These are phyloP conservation scores for Rhizoclosmatium globosum DNA, from an alignment of 192 early-diverging fungal species.

Conservation along the genomic window DNA sequence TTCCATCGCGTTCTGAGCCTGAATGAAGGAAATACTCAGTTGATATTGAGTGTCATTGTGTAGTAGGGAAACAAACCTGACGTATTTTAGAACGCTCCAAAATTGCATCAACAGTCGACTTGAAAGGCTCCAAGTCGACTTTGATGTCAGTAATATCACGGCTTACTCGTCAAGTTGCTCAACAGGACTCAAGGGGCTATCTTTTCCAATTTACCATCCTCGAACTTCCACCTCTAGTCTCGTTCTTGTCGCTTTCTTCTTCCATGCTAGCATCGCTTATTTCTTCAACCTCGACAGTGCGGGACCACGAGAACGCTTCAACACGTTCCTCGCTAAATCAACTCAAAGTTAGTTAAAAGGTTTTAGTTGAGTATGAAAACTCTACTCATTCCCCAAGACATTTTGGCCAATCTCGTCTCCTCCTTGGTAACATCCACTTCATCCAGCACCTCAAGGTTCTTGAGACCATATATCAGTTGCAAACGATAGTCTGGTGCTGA, in stretches of 20 bases:
- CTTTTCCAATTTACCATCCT: not conserved
- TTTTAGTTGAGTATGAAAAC: not conserved
- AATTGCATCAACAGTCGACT: conserved; percentile 23
- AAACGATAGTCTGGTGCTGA: conserved; percentile 23
- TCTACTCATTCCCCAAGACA: conserved; percentile 17
- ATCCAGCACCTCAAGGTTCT: conserved; percentile 9
- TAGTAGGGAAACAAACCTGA: not conserved
- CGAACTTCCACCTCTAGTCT: not conserved
- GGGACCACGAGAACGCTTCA: not conserved
- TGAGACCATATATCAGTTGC: conserved; percentile 13
- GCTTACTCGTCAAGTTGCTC: not conserved
- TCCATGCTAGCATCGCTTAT: no score
- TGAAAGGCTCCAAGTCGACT: conserved; percentile 24
- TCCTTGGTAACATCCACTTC: not conserved
- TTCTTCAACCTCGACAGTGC: not conserved
- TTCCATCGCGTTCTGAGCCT: conserved; percentile 17
- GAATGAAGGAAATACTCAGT: not conserved
- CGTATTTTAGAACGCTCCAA: conserved; percentile 11
- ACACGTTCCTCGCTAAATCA: not conserved
- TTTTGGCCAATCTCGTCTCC: conserved; percentile 17
- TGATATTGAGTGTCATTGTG: not conserved
- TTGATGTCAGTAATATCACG: not conserved
- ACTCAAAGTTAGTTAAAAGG: not conserved
- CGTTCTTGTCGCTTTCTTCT: not conserved
- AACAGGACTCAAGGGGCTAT: not conserved